phyloP scores from a whole-genome alignment of 352 stramenopile genomes.

The Ochromonadaceae sp. region DNA sequence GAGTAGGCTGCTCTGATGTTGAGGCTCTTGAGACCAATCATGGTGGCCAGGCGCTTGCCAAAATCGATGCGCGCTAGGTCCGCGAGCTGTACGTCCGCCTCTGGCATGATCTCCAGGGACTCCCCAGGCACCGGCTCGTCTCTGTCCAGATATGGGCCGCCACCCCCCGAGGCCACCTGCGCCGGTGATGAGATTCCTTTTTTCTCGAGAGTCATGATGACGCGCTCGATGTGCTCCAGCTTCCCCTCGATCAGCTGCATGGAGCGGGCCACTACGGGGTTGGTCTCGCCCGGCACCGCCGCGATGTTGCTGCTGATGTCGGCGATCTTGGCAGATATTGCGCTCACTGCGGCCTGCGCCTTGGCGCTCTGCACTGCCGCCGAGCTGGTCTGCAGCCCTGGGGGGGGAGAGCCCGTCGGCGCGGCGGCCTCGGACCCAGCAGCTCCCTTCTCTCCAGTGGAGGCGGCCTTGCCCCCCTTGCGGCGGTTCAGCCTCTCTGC shows the following conservation, averaged over 20 bases:
- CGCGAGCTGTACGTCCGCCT: not conserved
- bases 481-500: not conserved
- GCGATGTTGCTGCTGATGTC: not conserved
- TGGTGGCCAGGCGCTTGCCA: not conserved
- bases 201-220: constrained; percentile 4
- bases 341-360: not conserved
- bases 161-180: too few relatives aligned
- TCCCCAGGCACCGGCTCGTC: not conserved
- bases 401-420: not conserved
- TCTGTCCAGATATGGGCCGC: too few relatives aligned
- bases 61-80: constrained; percentile 9
- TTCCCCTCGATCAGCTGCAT: too few relatives aligned
- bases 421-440: too few relatives aligned
- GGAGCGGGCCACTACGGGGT: too few relatives aligned
- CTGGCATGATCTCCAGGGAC: not conserved
- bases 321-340: not conserved
- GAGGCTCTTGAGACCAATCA: not conserved
- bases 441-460: too few relatives aligned
- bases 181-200: not conserved
- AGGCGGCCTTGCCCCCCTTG: too few relatives aligned
- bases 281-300: too few relatives aligned
- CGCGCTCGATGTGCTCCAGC: constrained; percentile 3
- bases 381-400: too few relatives aligned
- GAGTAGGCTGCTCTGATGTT: not conserved
- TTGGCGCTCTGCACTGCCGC: too few relatives aligned